Evolutionary conservation across 176 grass and related monocot species (phyloP), one percentile per base, ranked within the genome.

Genomic region (Zizania latifolia): DNA sequence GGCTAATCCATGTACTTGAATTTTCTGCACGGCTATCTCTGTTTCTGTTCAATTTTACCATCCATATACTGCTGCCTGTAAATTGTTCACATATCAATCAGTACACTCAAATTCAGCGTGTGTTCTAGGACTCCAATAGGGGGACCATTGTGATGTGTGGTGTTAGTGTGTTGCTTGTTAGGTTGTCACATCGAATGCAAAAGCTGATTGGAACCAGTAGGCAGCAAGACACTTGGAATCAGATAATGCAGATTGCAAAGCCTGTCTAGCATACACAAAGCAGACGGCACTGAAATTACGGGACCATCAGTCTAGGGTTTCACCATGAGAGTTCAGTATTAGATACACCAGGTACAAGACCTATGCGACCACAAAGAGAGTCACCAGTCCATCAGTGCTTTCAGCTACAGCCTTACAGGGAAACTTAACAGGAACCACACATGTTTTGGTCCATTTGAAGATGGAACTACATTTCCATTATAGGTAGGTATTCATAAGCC

Each of bases 401-500:
- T 19, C 21, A 75, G 53, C 48, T 57, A 75, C 43, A 70, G n/a
- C n/a, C n/a, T n/a, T n/a, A n/a, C n/a, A n/a, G n/a, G 27, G 51
- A 34, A 74, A 16, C 34, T 68, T 5, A 19, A 72, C 21, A 41
- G 54, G 45, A 37, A 3, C 16, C 10, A 41, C 45, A 53, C 12
- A 68, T 44, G 4, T 80, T 80, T 55, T 83, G 69, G 44, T 79
- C 67, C 46, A 75, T 75, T 21, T 84, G 75, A 68, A 36, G 54
- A 19, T 31, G 6, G 63, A 88, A 54, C 44, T 62, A 76, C 58
- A 85, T 72, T 59, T 81, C 62, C 66, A 53, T 76, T 54, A n/a
- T n/a, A n/a, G n/a, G n/a, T n/a, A 58, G 64, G 72, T 77, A 48
- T 76, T 70, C 76, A 82, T 74, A 95, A 99, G 96, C 96, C 96